Conservation (phyloP, 306 rosid species). For the Mimosa bimucronata region DNA sequence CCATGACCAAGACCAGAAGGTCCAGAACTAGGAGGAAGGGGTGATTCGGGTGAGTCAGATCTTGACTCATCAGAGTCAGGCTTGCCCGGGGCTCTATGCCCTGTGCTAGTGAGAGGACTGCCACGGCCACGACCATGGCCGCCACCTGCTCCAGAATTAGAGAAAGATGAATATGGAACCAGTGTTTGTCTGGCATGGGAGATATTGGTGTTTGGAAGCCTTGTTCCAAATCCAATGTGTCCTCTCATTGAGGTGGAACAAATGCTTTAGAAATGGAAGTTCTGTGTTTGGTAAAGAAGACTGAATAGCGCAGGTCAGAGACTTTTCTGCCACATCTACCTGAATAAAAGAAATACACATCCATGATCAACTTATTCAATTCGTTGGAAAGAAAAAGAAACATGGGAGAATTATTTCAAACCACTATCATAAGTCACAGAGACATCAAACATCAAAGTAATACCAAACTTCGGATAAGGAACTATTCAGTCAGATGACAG, state of each 20-base stretch:
- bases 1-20: conserved; percentile 73
- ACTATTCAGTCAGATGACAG: not conserved
- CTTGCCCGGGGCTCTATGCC: conserved; percentile 46
- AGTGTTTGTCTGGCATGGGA: conserved; percentile 57
- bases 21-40: conserved; percentile 46
- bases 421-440: not conserved
- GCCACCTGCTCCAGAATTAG: conserved; percentile 50
- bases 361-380: conserved; percentile 9
- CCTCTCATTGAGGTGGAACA: conserved; percentile 62
- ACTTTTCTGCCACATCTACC: conserved; percentile 38
- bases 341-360: conserved; percentile 20
- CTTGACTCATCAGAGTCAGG: conserved; percentile 38
- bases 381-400: conserved; percentile 3
- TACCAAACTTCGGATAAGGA: not conserved
- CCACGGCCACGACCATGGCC: conserved; percentile 55
- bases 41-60: conserved; percentile 41
- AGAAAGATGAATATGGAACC: conserved; percentile 65
- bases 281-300: not conserved
- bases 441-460: not conserved
- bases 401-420: not conserved
- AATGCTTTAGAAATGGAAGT: not conserved
- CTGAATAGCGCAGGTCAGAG: conserved; percentile 3
- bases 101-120: conserved; percentile 30
- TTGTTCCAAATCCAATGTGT: conserved; percentile 62
- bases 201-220: conserved; percentile 43